Conservation (phyloP, 1,139 yeast species). For the Zygosaccharomyces sapae region DNA sequence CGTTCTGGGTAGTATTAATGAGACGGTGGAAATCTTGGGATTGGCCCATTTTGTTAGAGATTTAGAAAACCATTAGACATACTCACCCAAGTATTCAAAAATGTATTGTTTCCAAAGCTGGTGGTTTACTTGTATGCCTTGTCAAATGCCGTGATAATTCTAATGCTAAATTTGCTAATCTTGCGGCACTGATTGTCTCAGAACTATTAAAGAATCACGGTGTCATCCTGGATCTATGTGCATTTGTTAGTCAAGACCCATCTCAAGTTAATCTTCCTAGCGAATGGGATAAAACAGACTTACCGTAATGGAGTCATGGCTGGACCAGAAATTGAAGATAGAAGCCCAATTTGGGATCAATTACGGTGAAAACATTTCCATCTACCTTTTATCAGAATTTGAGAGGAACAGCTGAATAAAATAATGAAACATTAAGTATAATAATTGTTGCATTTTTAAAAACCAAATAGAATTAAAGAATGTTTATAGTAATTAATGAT, state of each 20-base stretch:
- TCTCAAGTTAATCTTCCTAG: conserved; percentile 50
- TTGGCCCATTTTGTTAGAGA: conserved; percentile 86
- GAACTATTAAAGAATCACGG: conserved; percentile 79
- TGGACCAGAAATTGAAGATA: conserved; percentile 42
- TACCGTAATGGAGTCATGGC: conserved; percentile 54
- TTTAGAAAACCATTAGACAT: conserved; percentile 67
- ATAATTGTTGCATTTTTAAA: background rate
- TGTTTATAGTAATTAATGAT: background rate
- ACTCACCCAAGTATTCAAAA: conserved; percentile 56
- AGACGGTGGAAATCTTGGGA: conserved; percentile 88
- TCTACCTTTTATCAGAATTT: conserved; percentile 37
- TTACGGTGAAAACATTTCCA: conserved; percentile 63
- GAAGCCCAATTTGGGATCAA: conserved; percentile 49
- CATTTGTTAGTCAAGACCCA: conserved; percentile 56
- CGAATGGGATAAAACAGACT: conserved; percentile 72
- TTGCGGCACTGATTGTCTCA: conserved; percentile 80
- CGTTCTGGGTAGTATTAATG: conserved; percentile 79
- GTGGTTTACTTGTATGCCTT: conserved; percentile 75
- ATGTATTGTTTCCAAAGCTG: conserved; percentile 74
- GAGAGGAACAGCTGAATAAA: conserved; percentile 18
- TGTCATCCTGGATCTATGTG: conserved; percentile 77
- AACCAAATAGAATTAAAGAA: background rate
- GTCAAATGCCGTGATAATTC: conserved; percentile 59
- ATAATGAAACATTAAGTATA: background rate
- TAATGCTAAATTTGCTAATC: conserved; percentile 48